Conservation (phyloP, 1,139 yeast species). For the Pneumocystis murina region DNA sequence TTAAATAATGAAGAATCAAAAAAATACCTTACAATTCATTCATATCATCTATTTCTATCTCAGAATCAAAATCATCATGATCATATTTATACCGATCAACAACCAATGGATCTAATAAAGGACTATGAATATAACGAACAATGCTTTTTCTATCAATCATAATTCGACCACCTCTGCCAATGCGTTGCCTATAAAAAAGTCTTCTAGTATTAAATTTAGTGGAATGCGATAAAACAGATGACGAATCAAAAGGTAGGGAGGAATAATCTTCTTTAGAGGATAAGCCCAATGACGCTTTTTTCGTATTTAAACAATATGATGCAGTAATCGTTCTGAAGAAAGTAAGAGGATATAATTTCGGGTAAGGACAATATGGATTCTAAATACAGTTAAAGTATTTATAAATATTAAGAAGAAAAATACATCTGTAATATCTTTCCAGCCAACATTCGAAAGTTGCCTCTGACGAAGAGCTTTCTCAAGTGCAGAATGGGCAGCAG, state of each 20-base stretch:
- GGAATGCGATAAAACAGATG: neutral
- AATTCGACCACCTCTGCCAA: slow-evolving; percentile 55
- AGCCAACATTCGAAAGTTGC: slow-evolving; percentile 53
- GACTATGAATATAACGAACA: slow-evolving; percentile 22
- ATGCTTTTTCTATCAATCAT: slow-evolving; percentile 58
- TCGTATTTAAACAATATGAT: neutral
- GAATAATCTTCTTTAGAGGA: slow-evolving; percentile 11
- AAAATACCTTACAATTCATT: neutral
- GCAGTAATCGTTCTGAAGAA: slow-evolving; percentile 5
- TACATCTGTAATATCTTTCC: slow-evolving; percentile 71
- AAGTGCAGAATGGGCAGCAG: slow-evolving; percentile 65
- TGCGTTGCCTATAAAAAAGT: slow-evolving; percentile 52
- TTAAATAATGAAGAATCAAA: neutral
- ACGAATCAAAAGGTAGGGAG: slow-evolving; percentile 20
- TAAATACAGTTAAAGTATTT: slow-evolving; percentile 69
- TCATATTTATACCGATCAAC: neutral
- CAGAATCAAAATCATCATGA: slow-evolving; percentile 1
- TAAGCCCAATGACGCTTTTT: neutral
- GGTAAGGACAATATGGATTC: slow-evolving; percentile 56
- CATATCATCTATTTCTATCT: neutral
- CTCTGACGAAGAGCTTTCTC: slow-evolving; percentile 67
- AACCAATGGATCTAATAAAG: slow-evolving; percentile 7
- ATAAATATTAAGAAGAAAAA: slow-evolving; percentile 34
- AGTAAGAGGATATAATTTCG: slow-evolving; percentile 39
- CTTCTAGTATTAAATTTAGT: slow-evolving; percentile 18